Evolutionary conservation across 345 rosid species (phyloP), one percentile per base, ranked within the genome.

Genomic region (Corchorus capsularis): DNA sequence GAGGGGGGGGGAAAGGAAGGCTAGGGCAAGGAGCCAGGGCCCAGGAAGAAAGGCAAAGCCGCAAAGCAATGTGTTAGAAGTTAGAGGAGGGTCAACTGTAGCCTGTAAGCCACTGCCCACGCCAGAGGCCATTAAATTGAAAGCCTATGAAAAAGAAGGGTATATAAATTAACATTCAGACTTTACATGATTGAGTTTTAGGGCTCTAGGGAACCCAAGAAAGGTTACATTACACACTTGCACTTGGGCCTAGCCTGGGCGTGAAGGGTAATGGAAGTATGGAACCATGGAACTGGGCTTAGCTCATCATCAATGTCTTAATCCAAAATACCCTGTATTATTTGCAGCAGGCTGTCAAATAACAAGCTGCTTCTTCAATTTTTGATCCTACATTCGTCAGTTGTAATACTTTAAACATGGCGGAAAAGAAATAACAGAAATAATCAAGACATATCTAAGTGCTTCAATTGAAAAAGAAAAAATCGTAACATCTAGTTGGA

Each of bases 121-220:
- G 3, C 41, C 41, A 39, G 2, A 5, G 41, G 41, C 62, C 15
- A 43, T 73, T 49, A 14, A 45, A 79, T 73, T 82, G 82, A 63
- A 79, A 41, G 47, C 76, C 55, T 46, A 78, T 76, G n/a, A n/a
- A n/a, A n/a, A n/a, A n/a, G n/a, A n/a, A n/a, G n/a, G n/a, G n/a
- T n/a, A n/a, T n/a, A n/a, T n/a, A n/a, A n/a, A n/a, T n/a, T n/a
- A n/a, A n/a, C n/a, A n/a, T n/a, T n/a, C n/a, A n/a, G n/a, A n/a
- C n/a, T n/a, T n/a, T n/a, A n/a, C n/a, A n/a, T n/a, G 17, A 76
- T 32, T 56, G 76, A 54, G 32, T 22, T 67, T 2, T 63, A 67
- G 64, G 72, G 81, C 73, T 73, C 34, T 75, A n/a, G 81, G 32
- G 15, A 76, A n/a, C 35, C 81, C 72, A 34, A 81, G 34, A 27